Evolutionary conservation across 495 filamentous ascomycete genomes (phyloP).

Genomic region (Hypoxylon rickii): DNA sequence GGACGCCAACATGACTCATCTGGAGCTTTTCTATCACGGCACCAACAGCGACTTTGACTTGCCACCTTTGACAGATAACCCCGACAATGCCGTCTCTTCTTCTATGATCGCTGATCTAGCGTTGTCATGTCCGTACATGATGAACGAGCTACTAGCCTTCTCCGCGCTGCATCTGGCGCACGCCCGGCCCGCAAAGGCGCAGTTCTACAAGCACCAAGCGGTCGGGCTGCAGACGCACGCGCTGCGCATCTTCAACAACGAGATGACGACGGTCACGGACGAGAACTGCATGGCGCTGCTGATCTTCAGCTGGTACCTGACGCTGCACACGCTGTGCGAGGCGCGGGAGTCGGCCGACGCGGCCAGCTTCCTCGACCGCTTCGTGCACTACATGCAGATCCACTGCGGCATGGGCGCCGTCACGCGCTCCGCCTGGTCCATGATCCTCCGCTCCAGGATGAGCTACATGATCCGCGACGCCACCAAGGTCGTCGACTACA

Average conservation of each 20-base stretch:
- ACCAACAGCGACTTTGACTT: conserved; percentile 14
- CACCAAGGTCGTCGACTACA: not conserved
- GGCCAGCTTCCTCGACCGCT: conserved; percentile 7
- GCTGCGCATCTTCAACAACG: conserved; percentile 48
- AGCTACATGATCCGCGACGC: conserved; percentile 6
- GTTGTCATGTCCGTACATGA: conserved; percentile 33
- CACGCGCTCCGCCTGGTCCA: conserved; percentile 5
- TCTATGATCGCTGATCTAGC: conserved; percentile 8
- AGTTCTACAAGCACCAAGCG: conserved; percentile 49
- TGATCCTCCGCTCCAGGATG: conserved; percentile 22
- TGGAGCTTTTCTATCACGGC: conserved; percentile 22
- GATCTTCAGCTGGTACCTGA: conserved; percentile 19
- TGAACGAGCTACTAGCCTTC: conserved; percentile 53
- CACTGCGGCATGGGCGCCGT: conserved; percentile 9
- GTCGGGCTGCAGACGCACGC: conserved; percentile 56
- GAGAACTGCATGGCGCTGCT: conserved; percentile 20
- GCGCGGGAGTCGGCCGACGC: conserved; percentile 8
- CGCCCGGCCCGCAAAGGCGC: conserved; percentile 32
- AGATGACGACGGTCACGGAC: conserved; percentile 29
- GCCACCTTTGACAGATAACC: conserved; percentile 3
- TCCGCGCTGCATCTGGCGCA: conserved; percentile 51
- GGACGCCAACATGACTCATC: conserved; percentile 23
- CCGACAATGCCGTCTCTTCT: not conserved
- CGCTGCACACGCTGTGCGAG: conserved; percentile 19
- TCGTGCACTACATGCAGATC: conserved; percentile 18